Evolutionary conservation across 169 alveolate genomes (phyloP).

Genomic region (Cryptosporidium ubiquitum): DNA sequence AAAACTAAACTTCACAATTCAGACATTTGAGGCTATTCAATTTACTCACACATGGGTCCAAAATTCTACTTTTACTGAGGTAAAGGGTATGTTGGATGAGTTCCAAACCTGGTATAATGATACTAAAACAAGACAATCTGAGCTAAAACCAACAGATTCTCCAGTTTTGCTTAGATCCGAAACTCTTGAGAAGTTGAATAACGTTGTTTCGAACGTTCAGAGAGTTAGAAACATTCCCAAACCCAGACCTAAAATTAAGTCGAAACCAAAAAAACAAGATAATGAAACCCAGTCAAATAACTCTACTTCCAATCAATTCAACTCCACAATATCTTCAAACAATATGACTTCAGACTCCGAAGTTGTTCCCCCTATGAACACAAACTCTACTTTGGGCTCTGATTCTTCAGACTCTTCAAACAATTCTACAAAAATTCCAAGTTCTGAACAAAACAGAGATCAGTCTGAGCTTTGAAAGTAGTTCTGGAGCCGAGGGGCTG

Average conservation of each 20-base stretch:
- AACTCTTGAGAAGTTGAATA: slow-evolving; percentile 11
- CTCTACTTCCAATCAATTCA: neutral
- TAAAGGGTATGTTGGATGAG: slow-evolving; percentile 15
- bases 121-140: slow-evolving; percentile 1
- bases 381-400: neutral
- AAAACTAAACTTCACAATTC: slow-evolving; percentile 34
- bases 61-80: slow-evolving; percentile 62
- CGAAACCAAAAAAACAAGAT: slow-evolving; percentile 12
- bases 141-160: slow-evolving; percentile 30
- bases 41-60: slow-evolving; percentile 73
- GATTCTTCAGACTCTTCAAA: neutral
- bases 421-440: neutral
- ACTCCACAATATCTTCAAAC: neutral
- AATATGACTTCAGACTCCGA: neutral
- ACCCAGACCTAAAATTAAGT: slow-evolving; percentile 67
- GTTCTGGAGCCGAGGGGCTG: neutral
- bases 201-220: slow-evolving; percentile 2
- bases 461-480: slow-evolving; percentile 4
- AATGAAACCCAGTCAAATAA: neutral
- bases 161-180: slow-evolving; percentile 43
- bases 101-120: slow-evolving; percentile 55
- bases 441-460: slow-evolving; percentile 17
- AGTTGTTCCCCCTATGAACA: neutral
- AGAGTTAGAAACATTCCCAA: slow-evolving; percentile 49
- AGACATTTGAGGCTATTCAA: slow-evolving; percentile 36